phyloP scores from a whole-genome alignment of 768 basidiomycete genomes.

The Trametes punicea region DNA sequence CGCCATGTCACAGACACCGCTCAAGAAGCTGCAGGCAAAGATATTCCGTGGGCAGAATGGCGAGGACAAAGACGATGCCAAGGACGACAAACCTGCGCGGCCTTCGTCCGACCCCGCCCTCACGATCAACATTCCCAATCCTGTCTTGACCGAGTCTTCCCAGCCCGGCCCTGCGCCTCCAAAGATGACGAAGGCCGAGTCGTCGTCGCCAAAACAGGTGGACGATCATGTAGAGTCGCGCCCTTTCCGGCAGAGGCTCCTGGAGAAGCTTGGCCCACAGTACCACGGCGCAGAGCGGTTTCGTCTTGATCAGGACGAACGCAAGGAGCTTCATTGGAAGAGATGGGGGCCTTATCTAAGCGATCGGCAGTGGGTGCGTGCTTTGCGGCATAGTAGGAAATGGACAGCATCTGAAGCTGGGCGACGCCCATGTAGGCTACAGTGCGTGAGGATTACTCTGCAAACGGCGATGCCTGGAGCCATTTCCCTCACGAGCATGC shows the following conservation, averaged over 20 bases:
- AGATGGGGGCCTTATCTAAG: constrained; percentile 97
- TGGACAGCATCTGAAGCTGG: not conserved
- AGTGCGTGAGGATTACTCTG: constrained; percentile 97
- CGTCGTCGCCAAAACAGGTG: constrained; percentile 16
- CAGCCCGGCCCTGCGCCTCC: constrained; percentile 39
- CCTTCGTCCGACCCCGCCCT: constrained; percentile 33
- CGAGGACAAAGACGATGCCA: constrained; percentile 20
- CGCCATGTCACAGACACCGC: constrained; percentile 44
- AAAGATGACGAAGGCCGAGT: constrained; percentile 33
- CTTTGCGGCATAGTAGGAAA: not conserved
- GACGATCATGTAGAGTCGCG: constrained; percentile 12
- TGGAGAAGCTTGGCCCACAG: constrained; percentile 56
- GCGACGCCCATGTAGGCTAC: constrained; percentile 62
- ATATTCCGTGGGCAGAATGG: constrained; percentile 52
- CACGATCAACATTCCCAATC: constrained; percentile 73
- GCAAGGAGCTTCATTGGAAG: constrained; percentile 90
- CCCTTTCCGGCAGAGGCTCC: constrained; percentile 63
- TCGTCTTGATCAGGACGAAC: constrained; percentile 80
- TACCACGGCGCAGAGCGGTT: constrained; percentile 83
- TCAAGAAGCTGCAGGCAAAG: constrained; percentile 70
- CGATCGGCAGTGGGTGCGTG: constrained; percentile 93
- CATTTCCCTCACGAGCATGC: constrained; percentile 95
- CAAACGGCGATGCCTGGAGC: constrained; percentile 92
- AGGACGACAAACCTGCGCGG: constrained; percentile 26
- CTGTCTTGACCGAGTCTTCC: constrained; percentile 31